Evolutionary conservation across 306 rosid genomes (phyloP), one percentile per base, ranked within the genome.

Genomic region (Cicer yamashitae): DNA sequence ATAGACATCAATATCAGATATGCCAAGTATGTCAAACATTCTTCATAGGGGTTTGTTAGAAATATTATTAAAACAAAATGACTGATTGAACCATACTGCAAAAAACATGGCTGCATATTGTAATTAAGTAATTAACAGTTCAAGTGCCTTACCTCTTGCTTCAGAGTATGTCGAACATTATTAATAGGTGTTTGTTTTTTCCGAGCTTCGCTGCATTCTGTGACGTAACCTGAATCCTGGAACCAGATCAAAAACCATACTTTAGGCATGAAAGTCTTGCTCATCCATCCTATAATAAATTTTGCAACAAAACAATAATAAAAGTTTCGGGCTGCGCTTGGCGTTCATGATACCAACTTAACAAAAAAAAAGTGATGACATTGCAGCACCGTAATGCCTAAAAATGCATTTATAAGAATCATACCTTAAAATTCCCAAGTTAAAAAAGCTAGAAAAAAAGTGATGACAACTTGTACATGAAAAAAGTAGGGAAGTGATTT

Each of bases 61-160:
- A 30, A 3, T 30, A 67, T 41, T 20, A 56, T 45, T 51, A 30
- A 52, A 64, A 11, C 15, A 73, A 58, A 75, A 75, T 48, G 72
- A 62, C 25, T 13, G 6, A 63, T 70, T 73, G 67, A 68, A 50
- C 10, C 62, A 47, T 41, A 14, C 7, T 13, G 77, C 12, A 75
- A 51, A n/a, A 76, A 71, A 67, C 6, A 22, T 70, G 65, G 51
- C 39, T 40, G 34, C 25, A 58, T 6, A 18, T 75, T 18, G 43
- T 39, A 18, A 66, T 44, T 52, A 60, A 73, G 43, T 39, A 18
- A 66, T 44, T 52, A 60, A 73, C 17, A 67, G 71, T 70, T 85
- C 8, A 47, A 25, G 34, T 30, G 57, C 4, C 15, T 17, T 75
- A 90, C 99, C 97, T 94, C 97, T 85, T 90, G 92, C 79, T 89